Conservation (phyloP, 1,284 basidiomycete species). For the Thecaphora frezii region DNA sequence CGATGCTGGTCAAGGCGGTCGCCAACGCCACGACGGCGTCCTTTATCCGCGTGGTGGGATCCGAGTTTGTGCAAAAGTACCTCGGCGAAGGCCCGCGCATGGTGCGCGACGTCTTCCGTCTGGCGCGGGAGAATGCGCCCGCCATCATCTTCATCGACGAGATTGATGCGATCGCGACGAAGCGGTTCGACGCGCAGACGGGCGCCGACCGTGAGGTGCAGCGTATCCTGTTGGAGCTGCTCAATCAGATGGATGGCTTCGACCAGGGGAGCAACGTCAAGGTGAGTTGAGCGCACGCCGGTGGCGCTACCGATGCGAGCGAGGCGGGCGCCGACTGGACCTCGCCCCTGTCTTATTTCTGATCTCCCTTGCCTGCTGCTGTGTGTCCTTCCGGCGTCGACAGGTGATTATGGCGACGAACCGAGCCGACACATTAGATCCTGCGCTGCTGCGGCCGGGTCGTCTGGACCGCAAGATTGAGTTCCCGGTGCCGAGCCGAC, state of each 20-base stretch:
- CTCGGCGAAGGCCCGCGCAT: constrained; percentile 98
- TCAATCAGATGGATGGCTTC: constrained; percentile 99
- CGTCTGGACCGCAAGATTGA: constrained; percentile 98
- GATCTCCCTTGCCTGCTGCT: too few species aligned
- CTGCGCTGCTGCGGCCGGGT: constrained; percentile 93
- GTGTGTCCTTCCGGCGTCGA: not conserved
- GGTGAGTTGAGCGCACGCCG: too few species aligned
- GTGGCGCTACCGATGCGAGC: too few species aligned
- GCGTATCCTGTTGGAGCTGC: constrained; percentile 93
- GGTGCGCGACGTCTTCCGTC: constrained; percentile 98
- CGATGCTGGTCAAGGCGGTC: constrained; percentile 98
- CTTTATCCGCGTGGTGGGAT: constrained; percentile 97
- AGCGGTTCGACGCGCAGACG: constrained; percentile 99
- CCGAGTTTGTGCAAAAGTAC: constrained; percentile 99
- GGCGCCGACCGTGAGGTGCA: constrained; percentile 99
- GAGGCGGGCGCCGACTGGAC: too few species aligned
- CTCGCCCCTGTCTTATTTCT: too few species aligned
- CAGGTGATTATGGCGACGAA: constrained; percentile 59
- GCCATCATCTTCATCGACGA: constrained; percentile 99
- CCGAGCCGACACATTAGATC: constrained; percentile 65
- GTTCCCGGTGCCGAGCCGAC: constrained; percentile 89
- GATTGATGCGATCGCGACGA: constrained; percentile 98
- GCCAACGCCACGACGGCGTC: constrained; percentile 95
- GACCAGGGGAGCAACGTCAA: constrained; percentile 99
- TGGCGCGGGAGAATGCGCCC: constrained; percentile 94